phyloP scores from a whole-genome alignment of 345 rosid species.

The Sisymbrium irio region DNA sequence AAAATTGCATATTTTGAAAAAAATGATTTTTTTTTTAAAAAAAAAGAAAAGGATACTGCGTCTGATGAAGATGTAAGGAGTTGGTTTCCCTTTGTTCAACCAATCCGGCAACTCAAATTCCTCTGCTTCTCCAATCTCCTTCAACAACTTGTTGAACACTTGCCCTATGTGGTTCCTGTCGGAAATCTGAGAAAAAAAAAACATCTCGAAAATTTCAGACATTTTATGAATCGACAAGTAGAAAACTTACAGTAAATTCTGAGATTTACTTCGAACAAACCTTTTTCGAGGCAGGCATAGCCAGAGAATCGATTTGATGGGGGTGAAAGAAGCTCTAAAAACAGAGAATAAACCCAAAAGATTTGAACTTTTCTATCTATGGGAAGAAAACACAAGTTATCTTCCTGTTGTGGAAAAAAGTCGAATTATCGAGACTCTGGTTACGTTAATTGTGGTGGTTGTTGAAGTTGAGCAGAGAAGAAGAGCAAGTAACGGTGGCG shows the following conservation, averaged over 20 bases:
- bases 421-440: background rate
- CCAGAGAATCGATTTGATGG: background rate
- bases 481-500: slow-evolving; percentile 22
- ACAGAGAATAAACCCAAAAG: background rate
- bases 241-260: background rate
- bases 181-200: slow-evolving; percentile 43
- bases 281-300: slow-evolving; percentile 35
- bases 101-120: slow-evolving; percentile 89
- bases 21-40: background rate
- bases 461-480: background rate
- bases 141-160: slow-evolving; percentile 60
- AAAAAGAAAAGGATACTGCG: slow-evolving; percentile 99
- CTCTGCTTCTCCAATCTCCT: slow-evolving; percentile 56
- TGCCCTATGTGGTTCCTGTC: slow-evolving; percentile 44
- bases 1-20: background rate
- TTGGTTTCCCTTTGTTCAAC: slow-evolving; percentile 64
- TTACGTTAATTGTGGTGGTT: background rate
- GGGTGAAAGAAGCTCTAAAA: background rate
- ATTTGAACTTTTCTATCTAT: background rate
- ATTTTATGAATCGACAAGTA: background rate
- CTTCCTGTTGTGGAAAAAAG: background rate
- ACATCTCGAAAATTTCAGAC: background rate
- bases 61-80: slow-evolving; percentile 62
- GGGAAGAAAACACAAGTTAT: background rate
- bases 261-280: slow-evolving; percentile 3